Conservation (phyloP, 345 rosid species). For the Corchorus capsularis region DNA sequence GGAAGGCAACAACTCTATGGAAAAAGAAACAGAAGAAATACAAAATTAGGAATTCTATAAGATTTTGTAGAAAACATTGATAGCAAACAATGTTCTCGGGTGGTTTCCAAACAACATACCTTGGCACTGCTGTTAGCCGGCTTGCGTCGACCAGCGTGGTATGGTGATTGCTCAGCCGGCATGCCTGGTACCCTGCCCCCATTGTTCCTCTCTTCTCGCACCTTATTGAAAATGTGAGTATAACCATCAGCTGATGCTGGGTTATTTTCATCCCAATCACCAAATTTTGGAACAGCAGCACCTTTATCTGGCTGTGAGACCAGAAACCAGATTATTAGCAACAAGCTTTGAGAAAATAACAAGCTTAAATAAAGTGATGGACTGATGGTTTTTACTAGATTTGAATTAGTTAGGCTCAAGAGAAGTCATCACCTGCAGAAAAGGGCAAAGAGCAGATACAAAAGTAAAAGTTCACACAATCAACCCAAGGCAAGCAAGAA, state of each 20-base stretch:
- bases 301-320: conserved; percentile 59
- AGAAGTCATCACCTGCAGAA: neutral
- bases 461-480: conserved; percentile 4
- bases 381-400: neutral
- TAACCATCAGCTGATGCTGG: conserved; percentile 85
- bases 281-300: conserved; percentile 87
- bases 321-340: conserved; percentile 19
- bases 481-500: neutral
- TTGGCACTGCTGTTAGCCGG: conserved; percentile 30
- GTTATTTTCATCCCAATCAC: conserved; percentile 87
- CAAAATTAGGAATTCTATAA: conserved; percentile 6
- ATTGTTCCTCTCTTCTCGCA: conserved; percentile 69
- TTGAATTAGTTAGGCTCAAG: neutral
- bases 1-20: conserved; percentile 68
- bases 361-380: neutral
- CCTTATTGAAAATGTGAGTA: conserved; percentile 85
- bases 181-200: conserved; percentile 52
- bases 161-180: conserved; percentile 42
- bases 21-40: neutral
- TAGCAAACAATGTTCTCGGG: neutral
- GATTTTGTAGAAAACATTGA: neutral
- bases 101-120: conserved; percentile 42
- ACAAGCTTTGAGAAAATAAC: neutral
- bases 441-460: neutral
- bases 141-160: conserved; percentile 23